These are phyloP conservation scores for Candida mattraensis DNA, from an alignment of 805 yeast genomes.

Conservation along the genomic window DNA sequence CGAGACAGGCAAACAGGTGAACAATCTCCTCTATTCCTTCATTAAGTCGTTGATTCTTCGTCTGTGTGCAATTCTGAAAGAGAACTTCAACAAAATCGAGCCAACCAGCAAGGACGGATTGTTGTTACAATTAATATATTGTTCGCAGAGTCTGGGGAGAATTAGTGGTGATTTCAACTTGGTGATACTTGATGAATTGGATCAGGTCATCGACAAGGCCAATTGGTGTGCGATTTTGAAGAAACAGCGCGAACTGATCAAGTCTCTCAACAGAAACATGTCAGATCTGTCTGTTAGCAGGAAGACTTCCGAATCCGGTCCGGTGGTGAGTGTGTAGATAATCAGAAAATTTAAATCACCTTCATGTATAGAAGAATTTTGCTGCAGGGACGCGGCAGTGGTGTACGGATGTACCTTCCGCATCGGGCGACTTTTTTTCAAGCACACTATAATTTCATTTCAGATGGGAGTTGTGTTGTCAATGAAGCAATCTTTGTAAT, in stretches of 20 bases:
- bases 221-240: slow-evolving; percentile 45
- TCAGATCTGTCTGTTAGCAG: no score
- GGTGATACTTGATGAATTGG: slow-evolving; percentile 42
- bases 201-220: slow-evolving; percentile 32
- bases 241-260: slow-evolving; percentile 42
- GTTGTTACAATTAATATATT: slow-evolving; percentile 79
- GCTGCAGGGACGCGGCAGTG: no score
- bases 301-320: no score
- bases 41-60: slow-evolving; percentile 34
- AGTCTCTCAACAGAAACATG: slow-evolving; percentile 22
- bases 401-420: no score
- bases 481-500: slow-evolving; percentile 3
- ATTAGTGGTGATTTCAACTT: slow-evolving; percentile 70
- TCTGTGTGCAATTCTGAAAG: slow-evolving; percentile 32
- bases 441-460: slow-evolving; percentile 9
- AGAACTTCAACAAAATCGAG: slow-evolving; percentile 36
- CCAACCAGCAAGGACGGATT: slow-evolving; percentile 58
- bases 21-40: slow-evolving; percentile 39
- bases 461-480: slow-evolving; percentile 6
- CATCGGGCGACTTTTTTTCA: no score
- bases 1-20: slow-evolving; percentile 25
- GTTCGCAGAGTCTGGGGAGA: slow-evolving; percentile 80
- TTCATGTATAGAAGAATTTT: no score
- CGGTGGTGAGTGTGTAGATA: no score
- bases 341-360: no score